phyloP scores from a whole-genome alignment of 2,329 filamentous ascomycete species.

The Karstenula rhodostoma region DNA sequence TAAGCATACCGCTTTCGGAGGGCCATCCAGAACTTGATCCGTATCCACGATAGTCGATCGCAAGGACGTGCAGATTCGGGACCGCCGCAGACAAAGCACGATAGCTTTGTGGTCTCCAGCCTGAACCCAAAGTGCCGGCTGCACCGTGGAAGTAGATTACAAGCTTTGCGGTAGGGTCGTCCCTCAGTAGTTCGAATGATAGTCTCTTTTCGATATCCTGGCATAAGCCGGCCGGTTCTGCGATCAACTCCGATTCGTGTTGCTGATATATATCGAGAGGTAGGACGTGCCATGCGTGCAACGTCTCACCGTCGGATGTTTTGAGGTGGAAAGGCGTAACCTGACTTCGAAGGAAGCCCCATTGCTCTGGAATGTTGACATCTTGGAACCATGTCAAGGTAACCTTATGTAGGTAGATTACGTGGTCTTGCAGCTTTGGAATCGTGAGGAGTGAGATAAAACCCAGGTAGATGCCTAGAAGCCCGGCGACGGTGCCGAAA shows the following conservation, averaged over 20 bases:
- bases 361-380: conserved; percentile 57
- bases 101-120: conserved; percentile 64
- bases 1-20: conserved; percentile 63
- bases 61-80: conserved; percentile 63
- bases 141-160: conserved; percentile 70
- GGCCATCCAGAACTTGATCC: conserved; percentile 63
- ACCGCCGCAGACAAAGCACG: conserved; percentile 61
- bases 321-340: conserved; percentile 58
- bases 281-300: conserved; percentile 61
- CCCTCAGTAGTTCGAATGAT: conserved; percentile 68
- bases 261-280: conserved; percentile 57
- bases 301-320: conserved; percentile 51
- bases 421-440: conserved; percentile 61
- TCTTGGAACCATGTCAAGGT: conserved; percentile 64
- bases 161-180: conserved; percentile 69
- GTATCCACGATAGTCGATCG: conserved; percentile 70
- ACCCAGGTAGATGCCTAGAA: conserved; percentile 48
- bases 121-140: conserved; percentile 64
- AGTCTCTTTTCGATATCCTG: conserved; percentile 64
- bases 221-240: conserved; percentile 57
- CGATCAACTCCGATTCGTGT: conserved; percentile 51
- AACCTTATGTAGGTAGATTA: conserved; percentile 64
- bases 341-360: conserved; percentile 59
- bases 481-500: conserved; percentile 27
- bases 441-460: conserved; percentile 58